Evolutionary conservation across 345 rosid genomes (phyloP).

Genomic region (Hevea brasiliensis): DNA sequence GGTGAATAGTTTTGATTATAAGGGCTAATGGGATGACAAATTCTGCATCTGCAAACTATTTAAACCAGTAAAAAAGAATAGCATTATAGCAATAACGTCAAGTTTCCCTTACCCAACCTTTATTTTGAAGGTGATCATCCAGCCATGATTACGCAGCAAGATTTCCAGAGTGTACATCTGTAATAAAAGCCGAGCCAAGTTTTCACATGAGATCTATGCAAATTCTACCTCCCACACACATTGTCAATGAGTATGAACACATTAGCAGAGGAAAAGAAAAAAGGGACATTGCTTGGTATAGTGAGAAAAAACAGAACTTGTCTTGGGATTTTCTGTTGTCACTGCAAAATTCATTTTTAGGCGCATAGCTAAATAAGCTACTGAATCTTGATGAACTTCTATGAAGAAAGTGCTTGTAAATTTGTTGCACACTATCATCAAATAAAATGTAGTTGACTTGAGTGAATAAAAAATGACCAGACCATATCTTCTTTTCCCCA

Average conservation of each 20-base stretch:
- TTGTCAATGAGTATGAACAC: background rate
- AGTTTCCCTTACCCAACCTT: slow-evolving; percentile 4
- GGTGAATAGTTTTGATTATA: too few relatives aligned
- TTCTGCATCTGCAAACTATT: background rate
- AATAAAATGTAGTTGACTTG: background rate
- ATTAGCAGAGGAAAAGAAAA: background rate
- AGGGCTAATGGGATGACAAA: too few relatives aligned
- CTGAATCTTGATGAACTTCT: background rate
- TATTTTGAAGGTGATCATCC: background rate
- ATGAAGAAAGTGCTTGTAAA: background rate
- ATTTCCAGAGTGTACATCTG: slow-evolving; percentile 14
- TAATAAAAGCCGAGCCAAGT: slow-evolving; percentile 6
- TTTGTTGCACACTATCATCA: background rate
- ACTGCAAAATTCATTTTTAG: background rate
- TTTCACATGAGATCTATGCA: background rate
- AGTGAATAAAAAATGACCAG: too few relatives aligned
- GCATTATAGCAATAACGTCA: background rate
- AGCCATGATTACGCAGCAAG: background rate
- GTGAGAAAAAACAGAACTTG: slow-evolving; percentile 8
- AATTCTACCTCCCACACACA: background rate
- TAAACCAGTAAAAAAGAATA: background rate
- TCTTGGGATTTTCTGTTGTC: background rate
- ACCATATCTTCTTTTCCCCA: too few relatives aligned
- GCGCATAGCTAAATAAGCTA: background rate
- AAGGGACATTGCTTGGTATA: background rate